Conservation (phyloP, 225 moss, liverwort and hornwort genomes). For the Polytrichum formosum region DNA sequence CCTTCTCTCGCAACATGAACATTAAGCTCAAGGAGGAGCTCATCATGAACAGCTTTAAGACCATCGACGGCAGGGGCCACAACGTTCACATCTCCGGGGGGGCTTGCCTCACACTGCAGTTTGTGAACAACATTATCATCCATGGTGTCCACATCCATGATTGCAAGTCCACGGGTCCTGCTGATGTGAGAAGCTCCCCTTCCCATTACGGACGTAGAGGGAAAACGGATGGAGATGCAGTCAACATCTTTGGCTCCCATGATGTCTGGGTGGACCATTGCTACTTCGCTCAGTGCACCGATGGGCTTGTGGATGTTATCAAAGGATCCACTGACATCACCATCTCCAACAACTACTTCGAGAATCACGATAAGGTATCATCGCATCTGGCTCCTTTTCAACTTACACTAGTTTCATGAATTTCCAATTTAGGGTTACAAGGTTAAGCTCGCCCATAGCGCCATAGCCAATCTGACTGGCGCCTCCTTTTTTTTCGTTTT, state of each 20-base stretch:
- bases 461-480: not conserved
- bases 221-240: conserved; percentile 40
- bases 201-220: conserved; percentile 22
- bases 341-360: conserved; percentile 45
- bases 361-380: conserved; percentile 45
- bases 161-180: conserved; percentile 11
- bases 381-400: not conserved
- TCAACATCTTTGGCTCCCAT: conserved; percentile 33
- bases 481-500: not conserved
- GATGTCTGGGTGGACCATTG: conserved; percentile 54
- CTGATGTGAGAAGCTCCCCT: conserved; percentile 25
- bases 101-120: conserved; percentile 33
- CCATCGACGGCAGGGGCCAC: conserved; percentile 41
- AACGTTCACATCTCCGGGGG: conserved; percentile 38
- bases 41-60: conserved; percentile 35
- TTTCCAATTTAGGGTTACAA: not conserved
- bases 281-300: conserved; percentile 34
- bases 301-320: conserved; percentile 35
- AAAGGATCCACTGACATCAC: conserved; percentile 37
- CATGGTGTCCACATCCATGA: conserved; percentile 40
- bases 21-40: conserved; percentile 38
- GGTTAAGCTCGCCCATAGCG: not conserved
- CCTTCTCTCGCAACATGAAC: conserved; percentile 29
- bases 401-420: not conserved
- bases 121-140: conserved; percentile 32